Evolutionary conservation across 2,329 filamentous ascomycete genomes (phyloP), one percentile per base, ranked within the genome.

Genomic region (Elsinoe perseae): DNA sequence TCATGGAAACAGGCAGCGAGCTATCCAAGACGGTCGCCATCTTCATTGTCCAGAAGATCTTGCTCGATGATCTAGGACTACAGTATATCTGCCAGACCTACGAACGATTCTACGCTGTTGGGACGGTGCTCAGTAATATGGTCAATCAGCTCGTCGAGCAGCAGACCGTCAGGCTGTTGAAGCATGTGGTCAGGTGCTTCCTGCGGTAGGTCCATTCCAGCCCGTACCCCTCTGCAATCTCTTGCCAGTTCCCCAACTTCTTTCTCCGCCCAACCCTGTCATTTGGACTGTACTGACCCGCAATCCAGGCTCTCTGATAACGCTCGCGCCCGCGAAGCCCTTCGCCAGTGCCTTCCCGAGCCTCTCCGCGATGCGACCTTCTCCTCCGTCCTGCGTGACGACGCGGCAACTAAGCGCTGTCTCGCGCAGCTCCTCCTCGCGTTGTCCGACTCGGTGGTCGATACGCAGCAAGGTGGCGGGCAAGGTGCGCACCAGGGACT

Each of bases 51-150:
- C 93, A 98, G 73, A 98, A 98, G 79, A 98, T 98, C 23, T 76
- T 98, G 54, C 81, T 98, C 2, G 93, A 98, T 68, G 93, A 98
- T 66, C 92, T 95, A 65, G 93, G 93, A 3, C 80, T 98, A 60
- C 93, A 93, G 67, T 98, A 98, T 72, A 98, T 98, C 58, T 98
- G 93, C 73, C 92, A 95, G 62, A 98, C 93, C 0, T 98, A 98
- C 66, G 93, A 98, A 77, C 83, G 93, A 18, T 98, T 98, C 73
- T 98, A 97, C 65, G 93, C 93, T 6, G 93, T 98, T 4, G 93
- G 93, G 4, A 98, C 93, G 1, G 93, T 98, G 4, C 77, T 98
- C 36, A 95, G 89, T 75, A 98, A 97, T 69, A 98, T 98, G 93
- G 93, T 98, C 57, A 90, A 87, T 54, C 92, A 97, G 74, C 81